Evolutionary conservation across 176 grass and related monocot genomes (phyloP), one percentile per base, ranked within the genome.

Genomic region (Neostapfia colusana): DNA sequence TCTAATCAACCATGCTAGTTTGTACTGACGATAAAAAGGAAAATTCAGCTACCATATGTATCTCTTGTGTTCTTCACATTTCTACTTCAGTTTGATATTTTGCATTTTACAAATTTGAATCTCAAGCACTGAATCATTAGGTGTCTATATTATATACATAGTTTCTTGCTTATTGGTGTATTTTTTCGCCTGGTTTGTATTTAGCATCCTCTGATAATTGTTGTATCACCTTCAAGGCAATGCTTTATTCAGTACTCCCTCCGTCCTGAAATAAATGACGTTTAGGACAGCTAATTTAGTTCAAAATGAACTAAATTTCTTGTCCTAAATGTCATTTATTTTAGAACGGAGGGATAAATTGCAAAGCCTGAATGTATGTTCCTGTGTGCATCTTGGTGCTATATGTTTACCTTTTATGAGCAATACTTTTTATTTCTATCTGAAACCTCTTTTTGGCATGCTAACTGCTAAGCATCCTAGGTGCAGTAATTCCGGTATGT

Each of bases 221-320:
- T 6, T 75, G 18, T 76, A 27, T 0, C 34, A 85, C 25, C 34
- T 35, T 51, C n/a, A 26, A 36, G 53, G 1, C 11, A 60, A 26
- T 82, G 21, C 61, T 49, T 57, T 46, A 72, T 60, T 65, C 21
- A 41, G 5, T 73, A 13, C n/a, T n/a, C n/a, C n/a, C n/a, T n/a
- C n/a, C n/a, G n/a, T n/a, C n/a, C n/a, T n/a, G n/a, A n/a, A n/a
- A n/a, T n/a, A n/a, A n/a, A n/a, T n/a, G n/a, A n/a, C n/a, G n/a
- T n/a, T n/a, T n/a, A n/a, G n/a, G n/a, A n/a, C n/a, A n/a, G n/a
- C n/a, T n/a, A n/a, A n/a, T n/a, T n/a, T n/a, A n/a, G n/a, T n/a
- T n/a, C n/a, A n/a, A n/a, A n/a, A n/a, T n/a, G n/a, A n/a, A n/a
- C n/a, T n/a, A n/a, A n/a, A n/a, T n/a, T n/a, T n/a, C n/a, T n/a